Evolutionary conservation across 352 stramenopile species (phyloP).

Genomic region (Elongisporangium anandrum): DNA sequence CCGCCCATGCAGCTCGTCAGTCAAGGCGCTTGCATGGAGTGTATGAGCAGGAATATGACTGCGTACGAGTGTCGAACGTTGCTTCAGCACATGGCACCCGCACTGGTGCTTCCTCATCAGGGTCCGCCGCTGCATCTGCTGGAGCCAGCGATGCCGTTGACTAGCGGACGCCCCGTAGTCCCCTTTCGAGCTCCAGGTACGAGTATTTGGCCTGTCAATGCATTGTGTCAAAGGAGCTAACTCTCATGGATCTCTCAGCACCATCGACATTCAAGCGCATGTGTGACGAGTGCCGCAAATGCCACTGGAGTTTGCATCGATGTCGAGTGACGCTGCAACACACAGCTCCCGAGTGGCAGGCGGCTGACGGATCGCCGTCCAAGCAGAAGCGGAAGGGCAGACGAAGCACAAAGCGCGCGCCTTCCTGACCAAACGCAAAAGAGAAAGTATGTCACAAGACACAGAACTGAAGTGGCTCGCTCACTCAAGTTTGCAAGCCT

Average conservation of each 20-base stretch:
- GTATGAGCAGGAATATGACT: constrained; percentile 10
- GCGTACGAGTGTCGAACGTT: constrained; percentile 23
- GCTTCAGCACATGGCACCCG: constrained; percentile 24
- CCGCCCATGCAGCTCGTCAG: constrained; percentile 19
- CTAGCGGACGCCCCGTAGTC: constrained; percentile 10
- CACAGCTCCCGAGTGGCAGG: constrained; percentile 65
- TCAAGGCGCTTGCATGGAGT: constrained; percentile 13
- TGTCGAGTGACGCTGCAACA: constrained; percentile 68
- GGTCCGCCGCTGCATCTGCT: constrained; percentile 18
- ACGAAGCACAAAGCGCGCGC: constrained; percentile 5
- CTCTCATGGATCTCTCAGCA: constrained; percentile 7
- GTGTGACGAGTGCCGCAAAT: constrained; percentile 64
- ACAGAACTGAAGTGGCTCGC: neutral
- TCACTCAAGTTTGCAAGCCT: neutral
- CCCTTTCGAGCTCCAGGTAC: constrained; percentile 19
- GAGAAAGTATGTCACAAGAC: neutral
- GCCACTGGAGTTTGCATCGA: constrained; percentile 58
- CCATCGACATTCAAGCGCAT: constrained; percentile 45
- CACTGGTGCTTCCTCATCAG: constrained; percentile 22
- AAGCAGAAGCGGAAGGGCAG: constrained; percentile 8
- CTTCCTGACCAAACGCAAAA: neutral
- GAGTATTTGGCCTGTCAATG: neutral
- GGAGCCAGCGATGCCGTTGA: constrained; percentile 18
- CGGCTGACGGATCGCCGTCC: constrained; percentile 14
- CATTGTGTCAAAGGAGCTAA: constrained; percentile 2